Conservation (phyloP, 176 grass and related monocot species). For the Avena atlantica region DNA sequence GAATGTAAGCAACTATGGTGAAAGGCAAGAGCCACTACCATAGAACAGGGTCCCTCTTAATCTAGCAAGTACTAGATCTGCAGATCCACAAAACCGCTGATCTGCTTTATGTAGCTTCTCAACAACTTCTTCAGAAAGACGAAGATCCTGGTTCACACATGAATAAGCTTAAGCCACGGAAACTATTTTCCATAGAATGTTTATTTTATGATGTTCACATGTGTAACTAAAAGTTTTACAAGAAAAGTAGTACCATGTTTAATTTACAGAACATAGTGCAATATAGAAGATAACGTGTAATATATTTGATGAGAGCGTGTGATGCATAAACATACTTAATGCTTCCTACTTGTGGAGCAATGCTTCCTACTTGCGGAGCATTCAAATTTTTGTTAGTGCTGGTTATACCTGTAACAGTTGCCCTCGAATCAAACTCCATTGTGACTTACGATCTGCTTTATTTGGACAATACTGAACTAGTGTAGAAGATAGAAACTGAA, state of each 20-base stretch:
- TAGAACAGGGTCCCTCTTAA: constrained; percentile 84
- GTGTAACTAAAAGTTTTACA: constrained; percentile 3
- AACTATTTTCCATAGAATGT: constrained; percentile 14
- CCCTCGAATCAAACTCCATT: constrained; percentile 88
- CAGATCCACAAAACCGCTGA: constrained; percentile 85
- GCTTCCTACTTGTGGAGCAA: not conserved
- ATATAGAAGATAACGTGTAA: not conserved
- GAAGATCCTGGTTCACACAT: constrained; percentile 69
- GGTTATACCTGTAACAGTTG: constrained; percentile 83
- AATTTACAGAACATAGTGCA: not conserved
- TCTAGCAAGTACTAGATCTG: constrained; percentile 91
- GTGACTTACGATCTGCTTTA: constrained; percentile 75
- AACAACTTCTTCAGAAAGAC: constrained; percentile 90
- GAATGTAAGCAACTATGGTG: constrained; percentile 24
- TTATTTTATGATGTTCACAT: constrained; percentile 17
- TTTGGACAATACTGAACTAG: constrained; percentile 79
- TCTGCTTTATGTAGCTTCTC: constrained; percentile 93
- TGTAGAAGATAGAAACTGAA: constrained; percentile 82
- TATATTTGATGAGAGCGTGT: not conserved
- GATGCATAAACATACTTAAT: not conserved
- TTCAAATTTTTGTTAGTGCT: not conserved
- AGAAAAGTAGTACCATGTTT: constrained; percentile 7
- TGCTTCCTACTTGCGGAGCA: not conserved
- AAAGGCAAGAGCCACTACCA: constrained; percentile 63
- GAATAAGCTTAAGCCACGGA: constrained; percentile 33